phyloP scores from a whole-genome alignment of 2,329 filamentous ascomycete species.

The Ploettnerulaceae sp. region DNA sequence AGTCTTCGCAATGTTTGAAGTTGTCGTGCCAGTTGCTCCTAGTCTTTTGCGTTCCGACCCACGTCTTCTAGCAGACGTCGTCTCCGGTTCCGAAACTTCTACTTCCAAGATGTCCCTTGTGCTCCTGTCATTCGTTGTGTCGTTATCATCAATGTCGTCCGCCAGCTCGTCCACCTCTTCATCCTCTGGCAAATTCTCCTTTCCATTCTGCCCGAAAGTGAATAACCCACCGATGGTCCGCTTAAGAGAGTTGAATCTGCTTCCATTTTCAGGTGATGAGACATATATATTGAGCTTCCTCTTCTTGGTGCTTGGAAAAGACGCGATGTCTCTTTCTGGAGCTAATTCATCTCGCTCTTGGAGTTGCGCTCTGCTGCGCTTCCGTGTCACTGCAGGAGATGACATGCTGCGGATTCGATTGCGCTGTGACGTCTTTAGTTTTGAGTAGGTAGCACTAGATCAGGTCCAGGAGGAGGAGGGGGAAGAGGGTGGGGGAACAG shows the following conservation, averaged over 20 bases:
- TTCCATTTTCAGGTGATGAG: slow-evolving; percentile 5
- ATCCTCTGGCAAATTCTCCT: slow-evolving; percentile 11
- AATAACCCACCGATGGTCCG: slow-evolving; percentile 6
- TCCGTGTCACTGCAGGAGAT: slow-evolving; percentile 13
- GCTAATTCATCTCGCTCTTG: slow-evolving; percentile 22
- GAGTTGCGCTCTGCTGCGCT: slow-evolving; percentile 20
- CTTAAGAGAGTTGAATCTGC: neutral
- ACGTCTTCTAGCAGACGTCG: neutral
- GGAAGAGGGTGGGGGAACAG: too few species aligned
- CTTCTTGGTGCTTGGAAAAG: slow-evolving; percentile 17
- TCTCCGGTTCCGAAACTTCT: slow-evolving; percentile 5
- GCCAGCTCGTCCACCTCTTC: slow-evolving; percentile 8
- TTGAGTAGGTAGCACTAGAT: neutral
- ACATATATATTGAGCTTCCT: slow-evolving; percentile 16
- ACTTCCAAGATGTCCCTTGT: slow-evolving; percentile 14
- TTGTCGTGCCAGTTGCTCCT: slow-evolving; percentile 9
- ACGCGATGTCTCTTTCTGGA: slow-evolving; percentile 7
- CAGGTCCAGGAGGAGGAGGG: neutral
- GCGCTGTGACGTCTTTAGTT: neutral
- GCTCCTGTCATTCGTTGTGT: slow-evolving; percentile 1
- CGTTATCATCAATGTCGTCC: slow-evolving; percentile 5
- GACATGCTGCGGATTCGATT: slow-evolving; percentile 6
- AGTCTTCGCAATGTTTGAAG: slow-evolving; percentile 5
- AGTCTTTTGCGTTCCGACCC: slow-evolving; percentile 2
- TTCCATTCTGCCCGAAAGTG: slow-evolving; percentile 8